Evolutionary conservation across 306 rosid species (phyloP).

Genomic region (Cucurbita argyrosperma): DNA sequence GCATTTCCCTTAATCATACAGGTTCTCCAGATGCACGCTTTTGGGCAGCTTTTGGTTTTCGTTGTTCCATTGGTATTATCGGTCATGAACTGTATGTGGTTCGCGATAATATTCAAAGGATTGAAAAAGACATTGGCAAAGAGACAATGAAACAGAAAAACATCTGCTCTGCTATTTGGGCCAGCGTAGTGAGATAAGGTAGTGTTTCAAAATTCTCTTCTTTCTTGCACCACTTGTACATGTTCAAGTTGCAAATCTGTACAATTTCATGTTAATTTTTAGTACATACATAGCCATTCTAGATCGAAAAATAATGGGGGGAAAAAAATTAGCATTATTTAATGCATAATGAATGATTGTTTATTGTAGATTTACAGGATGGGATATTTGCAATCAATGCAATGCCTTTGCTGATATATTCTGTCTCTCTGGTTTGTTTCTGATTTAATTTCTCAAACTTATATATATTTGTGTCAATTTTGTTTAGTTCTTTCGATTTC

Average conservation of each 20-base stretch:
- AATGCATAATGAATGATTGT: neutral
- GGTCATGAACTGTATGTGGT: constrained; percentile 88
- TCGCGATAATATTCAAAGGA: constrained; percentile 66
- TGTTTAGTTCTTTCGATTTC: too few species aligned
- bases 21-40: constrained; percentile 53
- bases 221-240: neutral
- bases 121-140: constrained; percentile 78
- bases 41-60: constrained; percentile 43
- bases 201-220: neutral
- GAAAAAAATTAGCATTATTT: neutral
- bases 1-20: constrained; percentile 17
- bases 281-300: neutral
- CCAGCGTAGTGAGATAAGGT: neutral
- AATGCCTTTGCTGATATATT: neutral
- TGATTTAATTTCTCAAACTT: too few species aligned
- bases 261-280: neutral
- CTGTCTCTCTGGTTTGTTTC: neutral
- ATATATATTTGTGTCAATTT: too few species aligned
- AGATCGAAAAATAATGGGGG: neutral
- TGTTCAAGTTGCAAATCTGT: neutral
- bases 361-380: neutral
- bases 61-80: constrained; percentile 53
- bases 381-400: neutral
- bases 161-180: neutral
- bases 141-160: constrained; percentile 12